These are phyloP conservation scores for Exserohilum turcica DNA, from an alignment of 2,329 filamentous ascomycete genomes.

Conservation along the genomic window DNA sequence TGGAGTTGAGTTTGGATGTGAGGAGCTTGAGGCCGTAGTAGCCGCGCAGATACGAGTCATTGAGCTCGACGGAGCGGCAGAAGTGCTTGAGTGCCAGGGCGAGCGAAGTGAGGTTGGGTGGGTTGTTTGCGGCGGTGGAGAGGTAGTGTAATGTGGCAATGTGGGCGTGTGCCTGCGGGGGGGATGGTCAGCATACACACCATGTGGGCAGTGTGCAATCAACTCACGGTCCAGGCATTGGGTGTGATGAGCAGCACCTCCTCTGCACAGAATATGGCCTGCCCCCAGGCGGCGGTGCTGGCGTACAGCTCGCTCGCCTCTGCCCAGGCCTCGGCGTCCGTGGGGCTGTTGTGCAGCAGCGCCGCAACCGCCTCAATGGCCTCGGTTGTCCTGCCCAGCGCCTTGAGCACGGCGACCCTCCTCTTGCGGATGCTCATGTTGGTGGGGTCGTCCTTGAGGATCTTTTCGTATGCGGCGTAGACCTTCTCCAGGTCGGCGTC, in stretches of 20 bases:
- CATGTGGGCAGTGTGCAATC: slow-evolving; percentile 9
- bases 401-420: slow-evolving; percentile 77
- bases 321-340: slow-evolving; percentile 90
- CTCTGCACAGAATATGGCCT: slow-evolving; percentile 87
- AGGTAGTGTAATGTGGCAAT: slow-evolving; percentile 84
- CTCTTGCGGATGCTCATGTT: slow-evolving; percentile 88
- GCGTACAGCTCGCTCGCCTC: slow-evolving; percentile 89
- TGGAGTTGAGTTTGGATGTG: slow-evolving; percentile 46
- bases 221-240: slow-evolving; percentile 90
- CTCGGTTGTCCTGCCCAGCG: slow-evolving; percentile 71
- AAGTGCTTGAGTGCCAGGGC: slow-evolving; percentile 81
- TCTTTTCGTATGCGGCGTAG: slow-evolving; percentile 76
- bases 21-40: slow-evolving; percentile 90
- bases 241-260: slow-evolving; percentile 86
- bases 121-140: slow-evolving; percentile 50
- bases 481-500: slow-evolving; percentile 69
- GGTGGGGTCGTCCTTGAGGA: slow-evolving; percentile 73
- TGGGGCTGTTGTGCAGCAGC: slow-evolving; percentile 81
- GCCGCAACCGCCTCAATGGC: slow-evolving; percentile 75
- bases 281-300: slow-evolving; percentile 74
- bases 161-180: slow-evolving; percentile 75
- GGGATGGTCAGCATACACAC: slow-evolving; percentile 6
- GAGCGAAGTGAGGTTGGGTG: slow-evolving; percentile 52
- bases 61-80: slow-evolving; percentile 88
- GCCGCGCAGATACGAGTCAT: slow-evolving; percentile 87